Conservation (phyloP, 2,329 filamentous ascomycete species). For the Pseudocercospora ulei region DNA sequence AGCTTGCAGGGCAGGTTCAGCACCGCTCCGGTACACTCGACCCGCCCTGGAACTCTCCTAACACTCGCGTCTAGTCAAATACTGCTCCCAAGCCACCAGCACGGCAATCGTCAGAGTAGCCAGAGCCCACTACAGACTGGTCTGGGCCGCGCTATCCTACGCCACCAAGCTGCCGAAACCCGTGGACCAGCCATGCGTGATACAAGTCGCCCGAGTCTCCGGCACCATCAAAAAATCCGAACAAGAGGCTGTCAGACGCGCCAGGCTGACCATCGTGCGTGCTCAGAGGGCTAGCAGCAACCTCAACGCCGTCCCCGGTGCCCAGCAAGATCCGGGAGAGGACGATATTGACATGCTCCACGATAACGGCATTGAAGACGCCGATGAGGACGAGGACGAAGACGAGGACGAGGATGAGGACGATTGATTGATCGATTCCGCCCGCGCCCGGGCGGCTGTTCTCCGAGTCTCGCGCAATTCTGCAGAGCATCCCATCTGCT, state of each 20-base stretch:
- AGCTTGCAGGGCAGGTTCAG: constrained; percentile 55
- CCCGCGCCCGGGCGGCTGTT: no score
- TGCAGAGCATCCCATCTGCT: no score
- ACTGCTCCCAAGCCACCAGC: constrained; percentile 81
- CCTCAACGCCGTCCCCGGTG: not conserved
- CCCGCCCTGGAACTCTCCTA: not conserved
- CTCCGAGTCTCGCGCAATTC: no score
- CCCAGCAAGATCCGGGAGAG: constrained; percentile 29
- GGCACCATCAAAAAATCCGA: constrained; percentile 90
- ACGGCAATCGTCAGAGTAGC: constrained; percentile 84
- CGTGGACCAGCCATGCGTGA: constrained; percentile 58
- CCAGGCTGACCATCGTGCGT: constrained; percentile 60
- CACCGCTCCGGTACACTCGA: not conserved
- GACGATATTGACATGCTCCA: constrained; percentile 37
- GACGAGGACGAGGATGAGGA: constrained; percentile 33
- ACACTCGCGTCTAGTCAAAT: constrained; percentile 67
- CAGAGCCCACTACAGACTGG: constrained; percentile 70
- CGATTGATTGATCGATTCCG: no score
- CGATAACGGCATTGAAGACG: constrained; percentile 41
- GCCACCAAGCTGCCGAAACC: constrained; percentile 58
- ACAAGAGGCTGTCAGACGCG: constrained; percentile 73
- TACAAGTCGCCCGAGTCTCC: constrained; percentile 75
- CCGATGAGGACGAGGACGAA: constrained; percentile 41
- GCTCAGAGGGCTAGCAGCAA: constrained; percentile 44
- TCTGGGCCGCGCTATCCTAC: constrained; percentile 82